Percentiles rank a stretch among this genome's conserved stretches.
Conservation (phyloP, 768 basidiomycete species). For the Suillus subaureus region DNA sequence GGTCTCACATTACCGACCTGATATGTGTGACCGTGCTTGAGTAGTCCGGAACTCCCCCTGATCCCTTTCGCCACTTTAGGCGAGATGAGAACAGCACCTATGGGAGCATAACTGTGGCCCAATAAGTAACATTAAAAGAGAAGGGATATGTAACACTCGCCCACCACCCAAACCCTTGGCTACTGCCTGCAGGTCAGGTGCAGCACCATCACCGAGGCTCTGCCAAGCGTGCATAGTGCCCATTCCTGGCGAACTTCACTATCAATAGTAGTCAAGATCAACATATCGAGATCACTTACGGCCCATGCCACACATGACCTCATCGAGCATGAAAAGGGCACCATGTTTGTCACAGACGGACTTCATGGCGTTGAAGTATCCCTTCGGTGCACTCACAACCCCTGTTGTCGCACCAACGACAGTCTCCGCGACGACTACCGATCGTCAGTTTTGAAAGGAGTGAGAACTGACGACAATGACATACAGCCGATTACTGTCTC, state of each 20-base stretch:
- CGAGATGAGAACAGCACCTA: slow-evolving; percentile 81
- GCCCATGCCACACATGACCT: slow-evolving; percentile 93
- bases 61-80: slow-evolving; percentile 72
- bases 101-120: slow-evolving; percentile 65
- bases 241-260: slow-evolving; percentile 55
- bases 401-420: slow-evolving; percentile 88
- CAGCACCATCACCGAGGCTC: slow-evolving; percentile 72
- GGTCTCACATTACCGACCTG: slow-evolving; percentile 45
- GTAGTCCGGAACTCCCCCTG: slow-evolving; percentile 64
- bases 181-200: slow-evolving; percentile 85
- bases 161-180: slow-evolving; percentile 93
- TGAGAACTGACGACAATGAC: slow-evolving; percentile 27
- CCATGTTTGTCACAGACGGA: slow-evolving; percentile 78
- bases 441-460: slow-evolving; percentile 3
- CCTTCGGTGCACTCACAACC: slow-evolving; percentile 73
- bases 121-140: slow-evolving; percentile 5
- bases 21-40: slow-evolving; percentile 88
- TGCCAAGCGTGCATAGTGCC: slow-evolving; percentile 89
- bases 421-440: slow-evolving; percentile 77
- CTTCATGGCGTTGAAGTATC: slow-evolving; percentile 86
- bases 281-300: slow-evolving; percentile 48
- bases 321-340: slow-evolving; percentile 80
- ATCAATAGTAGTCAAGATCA: background rate
- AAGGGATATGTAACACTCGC: slow-evolving; percentile 40
- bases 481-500: slow-evolving; percentile 82